A percentile compares a stretch with the other conserved stretches of the same genome.
Evolutionary conservation across 441 rosid genomes (phyloP).

Genomic region (Hura crepitans): DNA sequence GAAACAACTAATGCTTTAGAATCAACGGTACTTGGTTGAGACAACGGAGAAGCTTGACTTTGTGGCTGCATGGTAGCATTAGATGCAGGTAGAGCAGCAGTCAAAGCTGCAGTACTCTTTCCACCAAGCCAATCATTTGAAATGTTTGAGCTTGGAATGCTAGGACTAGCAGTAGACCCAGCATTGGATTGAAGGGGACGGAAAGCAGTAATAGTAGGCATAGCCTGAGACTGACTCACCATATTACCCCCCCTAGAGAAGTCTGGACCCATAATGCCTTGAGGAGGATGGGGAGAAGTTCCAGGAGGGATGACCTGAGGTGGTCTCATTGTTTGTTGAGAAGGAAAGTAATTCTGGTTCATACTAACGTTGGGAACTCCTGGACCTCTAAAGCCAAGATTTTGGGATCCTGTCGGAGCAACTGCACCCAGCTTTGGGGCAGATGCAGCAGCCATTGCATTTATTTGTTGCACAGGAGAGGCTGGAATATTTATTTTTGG

Average conservation of each 20-base stretch:
- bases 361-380: slow-evolving; percentile 48
- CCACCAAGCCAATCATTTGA: slow-evolving; percentile 56
- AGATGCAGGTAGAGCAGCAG: slow-evolving; percentile 41
- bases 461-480: slow-evolving; percentile 40
- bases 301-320: slow-evolving; percentile 40
- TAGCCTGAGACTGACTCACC: slow-evolving; percentile 41
- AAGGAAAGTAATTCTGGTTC: slow-evolving; percentile 46
- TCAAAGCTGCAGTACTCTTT: slow-evolving; percentile 39
- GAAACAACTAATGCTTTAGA: slow-evolving; percentile 53
- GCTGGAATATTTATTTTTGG: slow-evolving; percentile 74
- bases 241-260: slow-evolving; percentile 45
- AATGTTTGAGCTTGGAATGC: slow-evolving; percentile 40
- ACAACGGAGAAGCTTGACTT: slow-evolving; percentile 36
- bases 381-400: slow-evolving; percentile 55
- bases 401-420: slow-evolving; percentile 41
- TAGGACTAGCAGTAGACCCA: slow-evolving; percentile 36
- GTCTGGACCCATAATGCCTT: slow-evolving; percentile 39
- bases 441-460: slow-evolving; percentile 34
- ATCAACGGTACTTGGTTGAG: slow-evolving; percentile 37
- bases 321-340: slow-evolving; percentile 51
- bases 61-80: slow-evolving; percentile 39
- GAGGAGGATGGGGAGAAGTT: slow-evolving; percentile 45
- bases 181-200: slow-evolving; percentile 42
- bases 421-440: slow-evolving; percentile 38
- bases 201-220: slow-evolving; percentile 32